phyloP scores from a whole-genome alignment of 176 grass and related monocot species.

The Phragmites australis region DNA sequence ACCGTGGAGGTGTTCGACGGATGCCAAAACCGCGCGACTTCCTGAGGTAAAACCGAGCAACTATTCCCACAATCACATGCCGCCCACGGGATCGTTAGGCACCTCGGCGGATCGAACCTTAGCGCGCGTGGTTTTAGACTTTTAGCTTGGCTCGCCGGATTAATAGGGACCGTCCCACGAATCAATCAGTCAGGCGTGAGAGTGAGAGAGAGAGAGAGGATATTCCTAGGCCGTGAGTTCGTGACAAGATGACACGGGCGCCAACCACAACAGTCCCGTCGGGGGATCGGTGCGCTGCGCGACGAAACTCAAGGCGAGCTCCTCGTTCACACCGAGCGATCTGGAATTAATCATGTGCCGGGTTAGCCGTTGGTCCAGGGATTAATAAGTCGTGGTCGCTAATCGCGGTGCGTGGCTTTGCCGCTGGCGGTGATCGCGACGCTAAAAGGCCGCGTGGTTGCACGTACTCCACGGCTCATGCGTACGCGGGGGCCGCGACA shows the following conservation, averaged over 20 bases:
- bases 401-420: constrained; percentile 28
- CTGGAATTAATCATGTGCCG: neutral
- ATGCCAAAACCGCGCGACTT: too few relatives aligned
- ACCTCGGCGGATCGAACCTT: too few relatives aligned
- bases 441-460: neutral
- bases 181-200: neutral
- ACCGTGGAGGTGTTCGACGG: too few relatives aligned
- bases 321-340: neutral
- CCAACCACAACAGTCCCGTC: neutral
- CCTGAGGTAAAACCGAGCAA: too few relatives aligned
- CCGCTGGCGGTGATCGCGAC: constrained; percentile 6
- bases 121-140: constrained; percentile 3
- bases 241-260: constrained; percentile 3
- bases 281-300: neutral
- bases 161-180: neutral
- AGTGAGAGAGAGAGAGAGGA: neutral
- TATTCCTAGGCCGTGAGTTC: neutral
- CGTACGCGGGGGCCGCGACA: neutral
- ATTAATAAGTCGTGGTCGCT: neutral
- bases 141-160: neutral
- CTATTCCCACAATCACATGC: too few relatives aligned
- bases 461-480: neutral
- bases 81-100: too few relatives aligned
- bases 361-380: neutral
- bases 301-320: neutral